Conservation (phyloP, 129 eudicot species). For the Centella asiatica region DNA sequence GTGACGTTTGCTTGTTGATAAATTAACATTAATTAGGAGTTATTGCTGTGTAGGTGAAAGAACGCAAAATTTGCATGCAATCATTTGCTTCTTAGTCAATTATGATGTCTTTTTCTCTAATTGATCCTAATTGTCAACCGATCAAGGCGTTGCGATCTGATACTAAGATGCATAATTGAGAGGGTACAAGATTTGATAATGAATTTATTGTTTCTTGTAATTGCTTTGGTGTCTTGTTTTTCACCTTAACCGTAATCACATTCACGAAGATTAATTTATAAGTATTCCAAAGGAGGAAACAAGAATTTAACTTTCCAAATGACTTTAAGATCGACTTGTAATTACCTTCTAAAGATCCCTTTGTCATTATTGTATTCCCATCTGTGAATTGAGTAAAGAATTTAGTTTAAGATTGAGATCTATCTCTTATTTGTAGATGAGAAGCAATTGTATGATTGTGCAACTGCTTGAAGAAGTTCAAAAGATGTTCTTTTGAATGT, state of each 20-base stretch:
- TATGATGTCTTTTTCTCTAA: neutral
- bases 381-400: neutral
- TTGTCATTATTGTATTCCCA: neutral
- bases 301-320: too few relatives aligned
- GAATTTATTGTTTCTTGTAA: neutral
- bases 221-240: neutral
- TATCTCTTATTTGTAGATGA: neutral
- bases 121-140: neutral
- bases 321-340: neutral
- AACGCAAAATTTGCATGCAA: neutral
- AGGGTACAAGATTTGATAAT: neutral
- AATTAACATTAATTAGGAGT: neutral
- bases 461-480: neutral
- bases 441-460: neutral
- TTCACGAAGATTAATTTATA: neutral
- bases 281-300: neutral
- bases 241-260: neutral
- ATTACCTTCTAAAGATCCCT: neutral
- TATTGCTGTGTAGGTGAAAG: neutral
- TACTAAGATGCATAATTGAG: neutral
- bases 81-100: too few relatives aligned
- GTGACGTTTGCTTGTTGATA: neutral
- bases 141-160: neutral
- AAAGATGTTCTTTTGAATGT: too few relatives aligned
- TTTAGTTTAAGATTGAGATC: slow-evolving; percentile 3